Conservation (phyloP, 1,284 basidiomycete species). For the Earliella scabrosa region DNA sequence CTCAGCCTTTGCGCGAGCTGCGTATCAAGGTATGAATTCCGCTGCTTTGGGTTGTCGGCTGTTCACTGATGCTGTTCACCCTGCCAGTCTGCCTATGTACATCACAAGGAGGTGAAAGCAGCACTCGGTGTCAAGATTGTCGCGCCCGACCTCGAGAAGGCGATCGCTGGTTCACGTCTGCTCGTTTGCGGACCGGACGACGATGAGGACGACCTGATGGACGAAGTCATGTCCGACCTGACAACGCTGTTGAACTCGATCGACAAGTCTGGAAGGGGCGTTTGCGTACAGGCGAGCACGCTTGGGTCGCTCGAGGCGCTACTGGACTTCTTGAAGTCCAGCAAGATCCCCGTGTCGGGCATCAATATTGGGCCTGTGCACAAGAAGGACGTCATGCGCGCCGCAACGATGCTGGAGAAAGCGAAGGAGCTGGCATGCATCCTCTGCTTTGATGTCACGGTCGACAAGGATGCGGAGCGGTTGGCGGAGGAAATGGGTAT, state of each 20-base stretch:
- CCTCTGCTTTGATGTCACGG: conserved; percentile 95
- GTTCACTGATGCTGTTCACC: too few species aligned
- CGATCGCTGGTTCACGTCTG: conserved; percentile 96
- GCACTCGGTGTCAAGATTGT: conserved; percentile 97
- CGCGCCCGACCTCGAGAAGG: conserved; percentile 96
- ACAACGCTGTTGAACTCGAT: conserved; percentile 90
- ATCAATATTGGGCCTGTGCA: conserved; percentile 99
- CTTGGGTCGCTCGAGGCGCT: conserved; percentile 97
- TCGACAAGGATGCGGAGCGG: conserved; percentile 91
- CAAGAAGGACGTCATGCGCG: conserved; percentile 94
- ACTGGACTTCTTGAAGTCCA: conserved; percentile 92
- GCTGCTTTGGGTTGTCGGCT: too few species aligned
- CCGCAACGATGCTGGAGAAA: conserved; percentile 94
- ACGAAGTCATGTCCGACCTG: conserved; percentile 97
- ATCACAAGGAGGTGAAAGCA: conserved; percentile 98
- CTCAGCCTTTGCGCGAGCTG: conserved; percentile 95
- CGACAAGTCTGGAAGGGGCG: conserved; percentile 94
- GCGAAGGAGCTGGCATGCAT: conserved; percentile 96
- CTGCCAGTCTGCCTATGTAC: conserved; percentile 96
- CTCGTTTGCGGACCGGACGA: conserved; percentile 93
- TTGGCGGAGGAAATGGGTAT: conserved; percentile 95
- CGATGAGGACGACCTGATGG: conserved; percentile 93
- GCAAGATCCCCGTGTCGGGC: conserved; percentile 97
- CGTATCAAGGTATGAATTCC: conserved; percentile 88
- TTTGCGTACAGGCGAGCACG: conserved; percentile 98